Percentiles rank a stretch among this genome's conserved stretches.
Evolutionary conservation across 176 grass and related monocot species (phyloP).

Genomic region (Oryza officinalis): DNA sequence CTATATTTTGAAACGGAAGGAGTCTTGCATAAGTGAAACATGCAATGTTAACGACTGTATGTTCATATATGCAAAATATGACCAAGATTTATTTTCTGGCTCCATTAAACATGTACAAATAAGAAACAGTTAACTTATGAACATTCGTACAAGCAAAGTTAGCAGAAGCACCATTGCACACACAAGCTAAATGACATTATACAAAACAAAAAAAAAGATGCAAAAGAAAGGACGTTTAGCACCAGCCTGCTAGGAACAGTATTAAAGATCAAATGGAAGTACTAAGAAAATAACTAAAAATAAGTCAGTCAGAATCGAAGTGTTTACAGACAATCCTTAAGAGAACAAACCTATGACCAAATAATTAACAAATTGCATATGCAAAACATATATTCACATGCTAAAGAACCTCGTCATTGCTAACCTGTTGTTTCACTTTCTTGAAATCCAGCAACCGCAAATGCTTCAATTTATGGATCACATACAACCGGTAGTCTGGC

Average conservation of each 20-base stretch:
- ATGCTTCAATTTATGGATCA: constrained; percentile 91
- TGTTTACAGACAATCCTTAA: background rate
- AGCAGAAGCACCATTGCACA: background rate
- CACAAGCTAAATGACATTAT: background rate
- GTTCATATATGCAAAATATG: background rate
- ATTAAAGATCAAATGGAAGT: background rate
- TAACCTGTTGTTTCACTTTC: constrained; percentile 98
- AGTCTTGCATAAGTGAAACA: constrained; percentile 6
- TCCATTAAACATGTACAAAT: background rate
- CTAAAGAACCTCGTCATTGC: constrained; percentile 5
- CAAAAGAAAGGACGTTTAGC: background rate
- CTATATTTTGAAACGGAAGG: too few species aligned
- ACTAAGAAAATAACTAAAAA: background rate
- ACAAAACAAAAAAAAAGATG: too few species aligned
- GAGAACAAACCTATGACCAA: constrained; percentile 10
- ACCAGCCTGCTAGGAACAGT: background rate
- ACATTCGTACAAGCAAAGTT: background rate
- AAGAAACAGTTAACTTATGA: background rate
- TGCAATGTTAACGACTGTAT: background rate
- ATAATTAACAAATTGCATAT: constrained; percentile 11
- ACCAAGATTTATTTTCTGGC: background rate
- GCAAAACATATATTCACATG: background rate
- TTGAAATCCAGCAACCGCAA: constrained; percentile 89
- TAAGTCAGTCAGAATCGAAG: background rate
- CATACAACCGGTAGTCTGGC: constrained; percentile 91